Evolutionary conservation across 2,329 filamentous ascomycete genomes (phyloP).

Genomic region (Epichloe sp.): DNA sequence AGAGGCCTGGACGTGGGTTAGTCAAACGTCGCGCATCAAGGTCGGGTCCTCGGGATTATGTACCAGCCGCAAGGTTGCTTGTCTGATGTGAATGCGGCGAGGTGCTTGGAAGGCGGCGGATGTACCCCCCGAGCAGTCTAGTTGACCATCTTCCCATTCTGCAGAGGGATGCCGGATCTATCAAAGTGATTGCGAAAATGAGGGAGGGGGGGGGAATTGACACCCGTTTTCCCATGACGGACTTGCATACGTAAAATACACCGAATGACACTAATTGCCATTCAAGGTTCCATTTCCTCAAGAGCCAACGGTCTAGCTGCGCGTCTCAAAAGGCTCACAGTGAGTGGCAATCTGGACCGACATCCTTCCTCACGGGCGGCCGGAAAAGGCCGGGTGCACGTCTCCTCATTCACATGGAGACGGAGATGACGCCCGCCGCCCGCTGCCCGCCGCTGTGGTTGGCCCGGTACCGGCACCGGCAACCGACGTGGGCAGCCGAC

Average conservation of each 20-base stretch:
- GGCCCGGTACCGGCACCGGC: neutral
- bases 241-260: too few species aligned
- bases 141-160: too few species aligned
- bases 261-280: too few species aligned
- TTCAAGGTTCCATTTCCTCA: too few species aligned
- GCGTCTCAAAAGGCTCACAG: too few species aligned
- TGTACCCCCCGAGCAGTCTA: too few species aligned
- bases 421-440: neutral
- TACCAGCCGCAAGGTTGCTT: conserved; percentile 56
- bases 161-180: too few species aligned
- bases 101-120: too few species aligned
- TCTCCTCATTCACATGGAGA: neutral
- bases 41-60: conserved; percentile 53
- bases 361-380: neutral
- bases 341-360: too few species aligned
- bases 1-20: conserved; percentile 62
- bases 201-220: too few species aligned
- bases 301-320: too few species aligned
- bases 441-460: neutral
- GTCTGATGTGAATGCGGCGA: conserved; percentile 45
- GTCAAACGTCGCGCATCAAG: conserved; percentile 48
- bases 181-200: too few species aligned
- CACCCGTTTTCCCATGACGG: neutral
- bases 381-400: conserved; percentile 6
- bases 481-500: neutral